These are phyloP conservation scores for Leccinum imitatum DNA, from an alignment of 768 basidiomycete species.

Conservation along the genomic window DNA sequence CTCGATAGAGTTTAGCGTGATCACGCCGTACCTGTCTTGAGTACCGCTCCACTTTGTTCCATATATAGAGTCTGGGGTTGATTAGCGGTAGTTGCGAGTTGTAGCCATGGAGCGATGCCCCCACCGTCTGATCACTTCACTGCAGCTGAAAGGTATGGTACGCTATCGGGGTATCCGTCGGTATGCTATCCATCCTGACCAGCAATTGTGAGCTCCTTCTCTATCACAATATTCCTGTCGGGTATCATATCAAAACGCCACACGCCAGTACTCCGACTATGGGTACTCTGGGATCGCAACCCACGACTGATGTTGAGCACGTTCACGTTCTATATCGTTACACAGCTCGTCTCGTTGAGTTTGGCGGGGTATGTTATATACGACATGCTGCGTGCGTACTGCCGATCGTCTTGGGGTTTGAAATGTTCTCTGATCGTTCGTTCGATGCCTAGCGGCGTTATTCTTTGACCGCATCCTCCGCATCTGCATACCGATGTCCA, in stretches of 20 bases:
- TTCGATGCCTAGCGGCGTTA: constrained; percentile 16
- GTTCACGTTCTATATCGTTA: constrained; percentile 29
- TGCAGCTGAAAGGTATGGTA: too few relatives aligned
- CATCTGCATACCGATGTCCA: constrained; percentile 22
- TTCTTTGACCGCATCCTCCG: constrained; percentile 11
- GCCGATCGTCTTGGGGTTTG: background rate
- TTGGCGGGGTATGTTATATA: constrained; percentile 27
- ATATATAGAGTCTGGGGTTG: background rate
- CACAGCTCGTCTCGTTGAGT: constrained; percentile 27
- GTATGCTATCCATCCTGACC: too few relatives aligned
- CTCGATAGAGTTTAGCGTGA: constrained; percentile 24
- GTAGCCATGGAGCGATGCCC: too few relatives aligned
- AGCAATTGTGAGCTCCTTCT: too few relatives aligned
- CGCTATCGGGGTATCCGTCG: too few relatives aligned
- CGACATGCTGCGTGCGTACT: constrained; percentile 28
- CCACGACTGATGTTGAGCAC: constrained; percentile 31
- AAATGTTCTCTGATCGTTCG: background rate
- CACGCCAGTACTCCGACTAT: constrained; percentile 30
- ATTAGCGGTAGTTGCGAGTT: background rate
- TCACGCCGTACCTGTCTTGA: constrained; percentile 14
- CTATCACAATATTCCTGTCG: too few relatives aligned
- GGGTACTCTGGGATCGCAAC: constrained; percentile 36
- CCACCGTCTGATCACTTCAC: too few relatives aligned
- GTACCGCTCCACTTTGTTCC: background rate
- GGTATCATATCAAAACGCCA: too few relatives aligned